Evolutionary conservation across 768 basidiomycete genomes (phyloP), one percentile per base, ranked within the genome.

Genomic region (Rhodotorula diobovata): DNA sequence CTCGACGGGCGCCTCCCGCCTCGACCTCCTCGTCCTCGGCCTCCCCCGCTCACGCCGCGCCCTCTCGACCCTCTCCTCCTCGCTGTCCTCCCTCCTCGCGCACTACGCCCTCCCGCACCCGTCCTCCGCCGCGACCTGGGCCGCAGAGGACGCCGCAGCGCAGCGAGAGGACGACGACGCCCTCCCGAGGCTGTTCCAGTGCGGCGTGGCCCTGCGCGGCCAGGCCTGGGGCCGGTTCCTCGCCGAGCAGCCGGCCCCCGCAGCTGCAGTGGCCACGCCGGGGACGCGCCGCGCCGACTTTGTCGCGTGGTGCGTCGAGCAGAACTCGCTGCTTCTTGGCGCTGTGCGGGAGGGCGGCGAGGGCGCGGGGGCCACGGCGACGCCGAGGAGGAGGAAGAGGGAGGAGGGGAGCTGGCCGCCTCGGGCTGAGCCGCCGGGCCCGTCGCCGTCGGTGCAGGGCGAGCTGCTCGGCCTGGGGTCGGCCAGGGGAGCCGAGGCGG

Each of bases 121-220:
- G 2, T 53, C 64, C 50, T 50, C 48, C 25, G 59, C 56, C n/a
- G 9, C 43, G 0, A 1, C 21, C 25, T 73, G 72, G 72, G 41
- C 61, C 1, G 45, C 56, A 0, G 55, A 73, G 34, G 61, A 69
- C 56, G 64, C 55, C 9, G 4, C 15, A 18, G 65, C 69, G 51
- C 51, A 39, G 56, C n/a, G 11, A 4, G 39, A 16, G 3, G 72
- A 73, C 60, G 10, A 57, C 7, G 9, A 37, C 35, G 64, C 67
- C 23, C 67, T 73, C 18, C 72, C 67, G n/a, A 67, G 72, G 34
- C 67, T 69, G 35, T 73, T 73, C 51, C 72, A 67, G 28, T 55
- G 66, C n/a, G 57, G 64, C 23, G 39, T 73, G 56, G 48, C 58
- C 28, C 67, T 66, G 14, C 60, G 60, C n/a, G 72, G 72, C 2